Evolutionary conservation across 495 filamentous ascomycete genomes (phyloP).

Genomic region (Clavariopsis aquatica): DNA sequence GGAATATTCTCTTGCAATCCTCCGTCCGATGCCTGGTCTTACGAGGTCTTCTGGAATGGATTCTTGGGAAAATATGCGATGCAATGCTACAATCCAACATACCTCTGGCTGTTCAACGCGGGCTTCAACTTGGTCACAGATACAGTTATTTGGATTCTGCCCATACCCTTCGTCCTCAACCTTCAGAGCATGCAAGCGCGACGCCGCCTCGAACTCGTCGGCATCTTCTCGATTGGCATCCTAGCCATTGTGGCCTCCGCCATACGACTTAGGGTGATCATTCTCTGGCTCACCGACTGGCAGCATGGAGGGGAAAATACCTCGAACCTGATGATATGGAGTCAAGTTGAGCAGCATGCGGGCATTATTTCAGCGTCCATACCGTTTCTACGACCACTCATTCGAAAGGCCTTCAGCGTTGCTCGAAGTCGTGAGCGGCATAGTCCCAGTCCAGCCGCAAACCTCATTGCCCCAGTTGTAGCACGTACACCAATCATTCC

Average conservation of each 20-base stretch:
- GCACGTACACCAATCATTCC: conserved; percentile 30
- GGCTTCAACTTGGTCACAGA: conserved; percentile 37
- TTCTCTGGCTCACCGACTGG: conserved; percentile 11
- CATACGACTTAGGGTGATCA: conserved; percentile 23
- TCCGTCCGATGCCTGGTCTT: conserved; percentile 21
- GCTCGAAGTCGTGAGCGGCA: conserved; percentile 5
- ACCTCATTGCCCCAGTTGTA: conserved; percentile 15
- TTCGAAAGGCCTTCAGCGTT: conserved; percentile 10
- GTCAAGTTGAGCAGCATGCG: conserved; percentile 33
- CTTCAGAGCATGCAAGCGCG: conserved; percentile 14
- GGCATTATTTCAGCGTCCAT: conserved; percentile 36
- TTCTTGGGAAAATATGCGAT: conserved; percentile 4
- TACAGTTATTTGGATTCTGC: conserved; percentile 30
- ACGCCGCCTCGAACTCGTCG: conserved; percentile 24
- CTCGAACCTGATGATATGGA: conserved; percentile 29
- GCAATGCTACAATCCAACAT: conserved; percentile 24
- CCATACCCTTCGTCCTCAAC: conserved; percentile 28
- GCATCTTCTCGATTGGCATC: conserved; percentile 35
- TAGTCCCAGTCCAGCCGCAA: conserved; percentile 16
- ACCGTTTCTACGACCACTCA: conserved; percentile 31
- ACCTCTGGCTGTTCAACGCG: conserved; percentile 30
- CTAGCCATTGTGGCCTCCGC: conserved; percentile 30
- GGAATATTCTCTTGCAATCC: conserved; percentile 20
- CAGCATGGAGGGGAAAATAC: neutral
- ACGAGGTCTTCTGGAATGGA: conserved; percentile 14